Percentiles rank a stretch among this genome's conserved stretches.
Conservation (phyloP, 139 green algal species). For the Picochlorum sp. region DNA sequence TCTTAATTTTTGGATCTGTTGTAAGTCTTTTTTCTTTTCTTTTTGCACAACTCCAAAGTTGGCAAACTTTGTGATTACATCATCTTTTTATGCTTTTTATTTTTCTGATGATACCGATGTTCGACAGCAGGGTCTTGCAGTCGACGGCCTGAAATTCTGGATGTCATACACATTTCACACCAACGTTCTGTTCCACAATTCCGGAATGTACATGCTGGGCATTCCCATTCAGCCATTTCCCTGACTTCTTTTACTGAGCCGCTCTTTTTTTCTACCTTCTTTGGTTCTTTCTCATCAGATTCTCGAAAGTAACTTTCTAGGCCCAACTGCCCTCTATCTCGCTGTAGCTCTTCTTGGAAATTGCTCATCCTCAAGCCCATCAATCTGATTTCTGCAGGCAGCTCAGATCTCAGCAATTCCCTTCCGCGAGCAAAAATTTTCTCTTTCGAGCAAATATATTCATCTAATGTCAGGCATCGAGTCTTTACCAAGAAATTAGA, state of each 20-base stretch:
- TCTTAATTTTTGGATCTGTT: no score
- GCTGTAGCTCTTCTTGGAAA: constrained; percentile 36
- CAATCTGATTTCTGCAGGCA: constrained; percentile 63
- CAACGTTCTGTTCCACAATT: not conserved
- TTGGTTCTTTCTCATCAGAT: no score
- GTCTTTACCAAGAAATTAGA: constrained; percentile 60
- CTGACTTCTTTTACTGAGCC: no score
- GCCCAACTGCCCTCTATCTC: constrained; percentile 12
- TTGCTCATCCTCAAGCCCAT: constrained; percentile 67
- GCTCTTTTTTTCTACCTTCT: no score
- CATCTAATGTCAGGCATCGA: constrained; percentile 49
- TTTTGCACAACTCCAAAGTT: no score
- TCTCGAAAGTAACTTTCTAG: constrained; percentile 1
- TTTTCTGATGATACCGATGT: no score
- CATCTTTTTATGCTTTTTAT: no score
- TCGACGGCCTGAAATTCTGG: not conserved
- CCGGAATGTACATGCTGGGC: not conserved
- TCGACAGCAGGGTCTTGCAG: no score
- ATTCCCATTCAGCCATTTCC: not conserved
- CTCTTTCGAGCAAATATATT: constrained; percentile 33
- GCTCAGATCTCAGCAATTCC: constrained; percentile 58
- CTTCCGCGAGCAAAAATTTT: constrained; percentile 51
- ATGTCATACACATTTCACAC: not conserved
- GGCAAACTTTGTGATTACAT: no score
- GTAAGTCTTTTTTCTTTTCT: no score